phyloP scores from a whole-genome alignment of 2,329 filamentous ascomycete species.

The Ceratocystis variospora region DNA sequence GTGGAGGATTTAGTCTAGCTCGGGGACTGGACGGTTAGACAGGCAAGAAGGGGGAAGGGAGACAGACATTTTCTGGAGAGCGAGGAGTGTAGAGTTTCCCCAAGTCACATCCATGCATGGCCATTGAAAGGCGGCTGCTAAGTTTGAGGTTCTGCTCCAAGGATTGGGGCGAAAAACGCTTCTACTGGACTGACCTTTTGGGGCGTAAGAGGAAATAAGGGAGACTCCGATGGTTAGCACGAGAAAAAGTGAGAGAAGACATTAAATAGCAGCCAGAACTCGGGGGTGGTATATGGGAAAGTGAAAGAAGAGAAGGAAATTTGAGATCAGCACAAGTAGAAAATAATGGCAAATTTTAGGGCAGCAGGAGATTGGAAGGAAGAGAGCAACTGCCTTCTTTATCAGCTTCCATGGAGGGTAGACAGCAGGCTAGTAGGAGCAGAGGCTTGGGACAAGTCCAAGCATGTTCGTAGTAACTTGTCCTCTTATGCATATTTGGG shows the following conservation, averaged over 20 bases:
- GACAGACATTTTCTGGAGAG: background rate
- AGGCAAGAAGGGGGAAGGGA: background rate
- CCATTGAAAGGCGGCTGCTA: background rate
- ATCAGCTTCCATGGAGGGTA: background rate
- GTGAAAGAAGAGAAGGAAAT: background rate
- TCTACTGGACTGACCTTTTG: background rate
- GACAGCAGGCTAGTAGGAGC: background rate
- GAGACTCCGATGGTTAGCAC: background rate
- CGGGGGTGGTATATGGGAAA: background rate
- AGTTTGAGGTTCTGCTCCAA: constrained; percentile 13
- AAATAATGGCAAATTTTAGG: background rate
- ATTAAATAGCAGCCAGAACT: background rate
- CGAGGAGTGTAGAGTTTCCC: background rate
- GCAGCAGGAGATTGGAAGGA: too few relatives aligned
- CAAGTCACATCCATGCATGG: background rate
- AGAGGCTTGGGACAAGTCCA: background rate
- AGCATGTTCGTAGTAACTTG: background rate
- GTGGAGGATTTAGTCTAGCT: background rate
- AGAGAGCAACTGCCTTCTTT: too few relatives aligned
- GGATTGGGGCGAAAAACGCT: background rate
- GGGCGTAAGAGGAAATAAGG: background rate
- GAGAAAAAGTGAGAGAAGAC: background rate
- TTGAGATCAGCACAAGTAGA: background rate
- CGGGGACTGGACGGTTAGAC: background rate
- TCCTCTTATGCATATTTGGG: constrained; percentile 18